Percentiles rank a stretch among this genome's conserved stretches.
Evolutionary conservation across 805 yeast species (phyloP).

Genomic region (Nakazawaea ambrosiae): DNA sequence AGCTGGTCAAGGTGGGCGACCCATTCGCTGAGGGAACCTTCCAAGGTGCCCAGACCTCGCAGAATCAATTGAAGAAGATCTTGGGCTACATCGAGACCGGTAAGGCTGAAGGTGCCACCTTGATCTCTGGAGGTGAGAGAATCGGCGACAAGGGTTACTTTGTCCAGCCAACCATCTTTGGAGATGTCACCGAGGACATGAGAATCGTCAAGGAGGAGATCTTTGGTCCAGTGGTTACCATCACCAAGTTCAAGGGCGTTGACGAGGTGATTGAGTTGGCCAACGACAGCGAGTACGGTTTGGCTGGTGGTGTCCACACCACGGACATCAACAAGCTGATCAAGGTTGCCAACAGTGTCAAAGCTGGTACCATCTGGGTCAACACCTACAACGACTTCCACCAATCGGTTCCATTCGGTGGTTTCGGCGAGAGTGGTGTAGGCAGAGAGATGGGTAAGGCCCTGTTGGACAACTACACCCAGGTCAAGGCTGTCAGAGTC

Average conservation of each 20-base stretch:
- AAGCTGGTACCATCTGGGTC: slow-evolving; percentile 80
- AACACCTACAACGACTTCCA: slow-evolving; percentile 70
- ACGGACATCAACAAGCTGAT: slow-evolving; percentile 58
- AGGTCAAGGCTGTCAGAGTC: slow-evolving; percentile 47
- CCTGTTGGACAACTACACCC: slow-evolving; percentile 60
- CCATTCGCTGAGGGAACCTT: slow-evolving; percentile 66
- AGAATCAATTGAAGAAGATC: slow-evolving; percentile 58
- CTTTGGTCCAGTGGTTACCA: slow-evolving; percentile 83
- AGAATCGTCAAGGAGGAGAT: slow-evolving; percentile 82
- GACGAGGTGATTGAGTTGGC: slow-evolving; percentile 73
- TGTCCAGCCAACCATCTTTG: slow-evolving; percentile 78
- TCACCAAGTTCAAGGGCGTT: slow-evolving; percentile 61
- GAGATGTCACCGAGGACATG: slow-evolving; percentile 70
- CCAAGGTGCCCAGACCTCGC: slow-evolving; percentile 74
- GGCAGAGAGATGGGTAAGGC: slow-evolving; percentile 72
- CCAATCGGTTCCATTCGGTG: slow-evolving; percentile 64
- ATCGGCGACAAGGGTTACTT: slow-evolving; percentile 65
- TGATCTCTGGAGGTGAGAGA: slow-evolving; percentile 80
- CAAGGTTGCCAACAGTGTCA: slow-evolving; percentile 56
- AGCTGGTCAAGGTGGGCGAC: slow-evolving; percentile 60
- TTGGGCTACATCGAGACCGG: slow-evolving; percentile 59
- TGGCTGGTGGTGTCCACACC: slow-evolving; percentile 87
- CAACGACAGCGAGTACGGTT: slow-evolving; percentile 73
- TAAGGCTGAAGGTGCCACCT: slow-evolving; percentile 58
- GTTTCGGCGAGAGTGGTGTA: slow-evolving; percentile 59